Percentiles rank a stretch among this genome's conserved stretches.
Conservation (phyloP, 192 early-diverging fungal genomes). For the Gigaspora rosea region DNA sequence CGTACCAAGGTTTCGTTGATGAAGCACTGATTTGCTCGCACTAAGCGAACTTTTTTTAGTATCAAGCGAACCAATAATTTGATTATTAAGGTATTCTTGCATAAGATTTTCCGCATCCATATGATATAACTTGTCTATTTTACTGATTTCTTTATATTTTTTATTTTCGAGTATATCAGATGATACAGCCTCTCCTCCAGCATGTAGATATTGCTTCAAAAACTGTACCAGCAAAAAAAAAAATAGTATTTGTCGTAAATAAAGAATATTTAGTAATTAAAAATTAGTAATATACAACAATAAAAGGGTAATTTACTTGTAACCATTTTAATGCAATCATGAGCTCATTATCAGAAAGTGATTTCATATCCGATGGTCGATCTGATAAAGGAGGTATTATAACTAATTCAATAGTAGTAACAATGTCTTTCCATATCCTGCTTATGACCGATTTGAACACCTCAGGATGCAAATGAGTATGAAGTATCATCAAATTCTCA, state of each 20-base stretch:
- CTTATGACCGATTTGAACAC: slow-evolving; percentile 66
- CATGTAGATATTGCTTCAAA: slow-evolving; percentile 72
- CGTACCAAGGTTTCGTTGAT: slow-evolving; percentile 26
- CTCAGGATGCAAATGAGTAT: slow-evolving; percentile 63
- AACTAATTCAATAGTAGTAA: slow-evolving; percentile 66
- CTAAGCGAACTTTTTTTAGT: too few relatives aligned
- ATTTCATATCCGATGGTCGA: slow-evolving; percentile 55
- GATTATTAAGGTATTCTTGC: slow-evolving; percentile 47
- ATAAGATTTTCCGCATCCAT: slow-evolving; percentile 67
- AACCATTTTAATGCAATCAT: slow-evolving; percentile 71
- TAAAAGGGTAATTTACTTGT: slow-evolving; percentile 42
- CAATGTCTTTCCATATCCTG: slow-evolving; percentile 73
- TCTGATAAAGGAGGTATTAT: slow-evolving; percentile 72
- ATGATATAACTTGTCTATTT: slow-evolving; percentile 68
- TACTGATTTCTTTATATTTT: slow-evolving; percentile 66
- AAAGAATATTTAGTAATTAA: not conserved
- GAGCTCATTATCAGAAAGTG: slow-evolving; percentile 66
- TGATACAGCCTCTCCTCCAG: slow-evolving; percentile 66
- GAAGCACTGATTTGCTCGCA: slow-evolving; percentile 17
- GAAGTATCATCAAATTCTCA: slow-evolving; percentile 65
- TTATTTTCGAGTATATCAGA: slow-evolving; percentile 63
- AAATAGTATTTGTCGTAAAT: not conserved
- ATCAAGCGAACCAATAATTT: not conserved
- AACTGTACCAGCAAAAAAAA: slow-evolving; percentile 42
- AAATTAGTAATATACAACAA: not conserved